phyloP scores from a whole-genome alignment of 345 rosid species.

The Gossypium rotundifolium region DNA sequence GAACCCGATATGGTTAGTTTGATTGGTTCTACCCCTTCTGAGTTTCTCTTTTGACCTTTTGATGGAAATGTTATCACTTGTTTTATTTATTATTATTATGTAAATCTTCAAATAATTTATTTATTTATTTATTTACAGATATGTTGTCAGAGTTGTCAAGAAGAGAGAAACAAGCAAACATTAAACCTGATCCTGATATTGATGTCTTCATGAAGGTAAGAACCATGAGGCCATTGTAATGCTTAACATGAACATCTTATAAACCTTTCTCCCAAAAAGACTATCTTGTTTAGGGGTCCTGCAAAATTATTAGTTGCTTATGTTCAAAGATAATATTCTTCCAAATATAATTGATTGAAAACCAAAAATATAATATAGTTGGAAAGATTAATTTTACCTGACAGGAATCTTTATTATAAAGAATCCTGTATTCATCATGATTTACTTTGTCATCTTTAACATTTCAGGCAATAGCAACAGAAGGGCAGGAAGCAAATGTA shows the following conservation, averaged over 20 bases:
- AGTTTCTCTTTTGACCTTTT: background rate
- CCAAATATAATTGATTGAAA: background rate
- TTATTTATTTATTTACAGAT: background rate
- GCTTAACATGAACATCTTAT: background rate
- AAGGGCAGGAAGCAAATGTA: slow-evolving; percentile 40
- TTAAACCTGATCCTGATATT: slow-evolving; percentile 74
- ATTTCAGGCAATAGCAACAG: slow-evolving; percentile 42
- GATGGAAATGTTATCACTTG: background rate
- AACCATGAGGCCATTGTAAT: background rate
- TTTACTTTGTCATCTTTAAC: background rate
- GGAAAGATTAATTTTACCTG: background rate
- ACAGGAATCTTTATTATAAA: background rate
- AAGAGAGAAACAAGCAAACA: slow-evolving; percentile 62
- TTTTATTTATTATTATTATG: no score
- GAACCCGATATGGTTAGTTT: slow-evolving; percentile 44
- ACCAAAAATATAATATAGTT: background rate
- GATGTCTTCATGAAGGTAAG: slow-evolving; percentile 83
- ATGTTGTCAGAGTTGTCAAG: slow-evolving; percentile 9
- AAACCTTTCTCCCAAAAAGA: background rate
- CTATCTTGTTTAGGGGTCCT: background rate
- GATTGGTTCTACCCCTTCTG: background rate
- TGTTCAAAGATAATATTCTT: no score
- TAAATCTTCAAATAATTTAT: background rate
- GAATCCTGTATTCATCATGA: background rate
- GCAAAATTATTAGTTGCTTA: no score